Percentiles rank a stretch among this genome's conserved stretches.
Conservation (phyloP, 495 filamentous ascomycete genomes). For the Achaetomiella virescens region DNA sequence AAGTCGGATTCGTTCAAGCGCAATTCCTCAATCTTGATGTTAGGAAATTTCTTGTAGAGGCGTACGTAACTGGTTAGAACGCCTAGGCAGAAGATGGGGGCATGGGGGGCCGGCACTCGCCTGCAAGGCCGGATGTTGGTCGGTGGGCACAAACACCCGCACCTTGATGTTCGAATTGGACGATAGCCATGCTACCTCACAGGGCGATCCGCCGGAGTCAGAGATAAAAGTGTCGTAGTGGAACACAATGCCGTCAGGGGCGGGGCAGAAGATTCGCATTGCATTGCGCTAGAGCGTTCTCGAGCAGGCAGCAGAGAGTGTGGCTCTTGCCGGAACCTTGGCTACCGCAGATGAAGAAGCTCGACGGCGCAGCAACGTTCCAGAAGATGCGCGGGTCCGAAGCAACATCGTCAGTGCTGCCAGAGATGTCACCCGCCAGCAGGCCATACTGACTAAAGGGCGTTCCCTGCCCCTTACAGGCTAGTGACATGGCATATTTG, state of each 20-base stretch:
- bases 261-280: conserved; percentile 31
- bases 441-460: conserved; percentile 39
- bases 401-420: neutral
- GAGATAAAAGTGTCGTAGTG: conserved; percentile 61
- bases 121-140: conserved; percentile 49
- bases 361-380: conserved; percentile 62
- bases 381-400: conserved; percentile 52
- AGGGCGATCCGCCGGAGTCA: conserved; percentile 47
- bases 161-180: conserved; percentile 50
- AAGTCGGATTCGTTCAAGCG: conserved; percentile 53
- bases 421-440: conserved; percentile 29
- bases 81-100: neutral
- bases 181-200: conserved; percentile 64
- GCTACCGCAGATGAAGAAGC: conserved; percentile 68
- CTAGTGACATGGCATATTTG: conserved; percentile 19
- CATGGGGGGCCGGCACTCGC: conserved; percentile 14
- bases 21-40: conserved; percentile 47
- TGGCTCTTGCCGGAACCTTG: conserved; percentile 76
- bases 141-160: conserved; percentile 56
- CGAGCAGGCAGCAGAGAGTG: conserved; percentile 63
- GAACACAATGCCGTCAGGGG: conserved; percentile 61
- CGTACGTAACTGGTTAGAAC: conserved; percentile 4
- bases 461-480: neutral
- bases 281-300: conserved; percentile 51
- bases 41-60: conserved; percentile 37